These are phyloP conservation scores for Fusarium praegraminearum DNA, from an alignment of 2,329 filamentous ascomycete genomes.

Conservation along the genomic window DNA sequence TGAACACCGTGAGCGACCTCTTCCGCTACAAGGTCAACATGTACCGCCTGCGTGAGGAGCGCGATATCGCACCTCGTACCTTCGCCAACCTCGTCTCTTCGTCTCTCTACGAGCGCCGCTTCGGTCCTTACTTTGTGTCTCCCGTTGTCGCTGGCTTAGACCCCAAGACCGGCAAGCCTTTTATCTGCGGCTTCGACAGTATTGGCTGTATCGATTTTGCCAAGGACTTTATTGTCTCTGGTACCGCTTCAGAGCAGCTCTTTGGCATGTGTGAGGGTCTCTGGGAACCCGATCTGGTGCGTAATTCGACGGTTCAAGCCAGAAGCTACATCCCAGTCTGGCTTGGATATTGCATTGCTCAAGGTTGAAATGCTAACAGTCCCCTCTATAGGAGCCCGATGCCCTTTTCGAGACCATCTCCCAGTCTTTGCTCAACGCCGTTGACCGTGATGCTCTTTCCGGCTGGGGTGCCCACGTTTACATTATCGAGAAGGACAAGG, in stretches of 20 bases:
- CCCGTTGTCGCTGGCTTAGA: constrained; percentile 96
- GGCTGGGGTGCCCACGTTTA: constrained; percentile 99
- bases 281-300: constrained; percentile 96
- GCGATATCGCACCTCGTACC: constrained; percentile 91
- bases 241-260: constrained; percentile 95
- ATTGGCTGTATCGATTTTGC: constrained; percentile 99
- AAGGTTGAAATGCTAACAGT: constrained; percentile 32
- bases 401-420: constrained; percentile 99
- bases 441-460: constrained; percentile 95
- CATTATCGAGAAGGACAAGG: constrained; percentile 99
- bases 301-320: constrained; percentile 50
- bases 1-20: constrained; percentile 92
- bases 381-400: constrained; percentile 72
- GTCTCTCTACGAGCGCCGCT: constrained; percentile 92
- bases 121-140: constrained; percentile 95
- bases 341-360: background rate
- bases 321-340: background rate
- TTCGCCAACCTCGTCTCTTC: constrained; percentile 96
- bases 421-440: constrained; percentile 92
- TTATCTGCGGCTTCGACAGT: constrained; percentile 98
- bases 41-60: constrained; percentile 98
- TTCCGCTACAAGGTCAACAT: constrained; percentile 99
- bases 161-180: constrained; percentile 91
- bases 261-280: constrained; percentile 98
- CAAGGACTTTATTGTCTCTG: constrained; percentile 98